Evolutionary conservation across 1,284 basidiomycete species (phyloP).

Genomic region (Trichosporon coremiiforme): DNA sequence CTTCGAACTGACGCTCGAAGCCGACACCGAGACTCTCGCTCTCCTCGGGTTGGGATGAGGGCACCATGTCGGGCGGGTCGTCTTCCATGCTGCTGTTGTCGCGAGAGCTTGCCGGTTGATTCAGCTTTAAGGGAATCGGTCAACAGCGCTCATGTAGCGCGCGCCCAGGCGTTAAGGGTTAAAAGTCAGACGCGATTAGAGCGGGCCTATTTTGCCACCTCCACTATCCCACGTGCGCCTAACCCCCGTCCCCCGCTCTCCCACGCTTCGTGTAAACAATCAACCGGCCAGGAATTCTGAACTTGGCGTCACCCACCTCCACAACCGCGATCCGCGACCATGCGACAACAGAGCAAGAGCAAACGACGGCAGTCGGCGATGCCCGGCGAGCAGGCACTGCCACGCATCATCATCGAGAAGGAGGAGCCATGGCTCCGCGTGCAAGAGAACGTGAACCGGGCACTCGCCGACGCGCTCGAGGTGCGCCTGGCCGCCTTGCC

Average conservation of each 20-base stretch:
- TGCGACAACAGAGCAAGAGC: slow-evolving; percentile 14
- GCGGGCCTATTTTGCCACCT: slow-evolving; percentile 1
- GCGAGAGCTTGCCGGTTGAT: background rate
- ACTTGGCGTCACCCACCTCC: background rate
- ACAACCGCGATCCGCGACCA: slow-evolving; percentile 1
- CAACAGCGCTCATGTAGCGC: slow-evolving; percentile 4
- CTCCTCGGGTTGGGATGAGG: slow-evolving; percentile 4
- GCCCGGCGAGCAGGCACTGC: slow-evolving; percentile 18
- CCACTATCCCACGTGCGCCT: background rate
- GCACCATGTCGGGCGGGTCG: slow-evolving; percentile 5
- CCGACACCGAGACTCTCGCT: slow-evolving; percentile 28
- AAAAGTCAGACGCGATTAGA: slow-evolving; percentile 5
- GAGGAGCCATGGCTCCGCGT: slow-evolving; percentile 52
- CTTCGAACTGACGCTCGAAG: slow-evolving; percentile 24
- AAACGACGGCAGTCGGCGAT: background rate
- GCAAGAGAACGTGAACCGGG: slow-evolving; percentile 40
- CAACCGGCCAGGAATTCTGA: background rate
- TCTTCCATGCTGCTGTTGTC: background rate
- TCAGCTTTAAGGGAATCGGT: background rate
- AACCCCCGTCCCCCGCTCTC: background rate
- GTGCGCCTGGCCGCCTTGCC: slow-evolving; percentile 44
- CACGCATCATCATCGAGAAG: slow-evolving; percentile 43
- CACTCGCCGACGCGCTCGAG: slow-evolving; percentile 40
- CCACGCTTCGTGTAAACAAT: slow-evolving; percentile 11
- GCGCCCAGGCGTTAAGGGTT: background rate